Evolutionary conservation across 176 grass and related monocot species (phyloP), one percentile per base, ranked within the genome.

Genomic region (Themeda triandra): DNA sequence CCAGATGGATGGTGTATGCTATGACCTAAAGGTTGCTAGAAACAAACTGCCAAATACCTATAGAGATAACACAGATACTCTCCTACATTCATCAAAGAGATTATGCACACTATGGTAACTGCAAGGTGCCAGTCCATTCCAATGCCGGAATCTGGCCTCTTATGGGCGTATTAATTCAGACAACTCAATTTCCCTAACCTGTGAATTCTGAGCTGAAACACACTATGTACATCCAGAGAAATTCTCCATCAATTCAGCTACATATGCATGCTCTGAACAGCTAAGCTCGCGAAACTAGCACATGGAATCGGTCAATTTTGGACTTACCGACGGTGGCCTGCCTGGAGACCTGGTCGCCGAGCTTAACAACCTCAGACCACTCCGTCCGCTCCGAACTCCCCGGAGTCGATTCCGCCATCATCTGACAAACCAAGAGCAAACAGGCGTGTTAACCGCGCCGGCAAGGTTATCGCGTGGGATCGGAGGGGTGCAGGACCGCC

Each of bases 281-380:
- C 28, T 30, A 70, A 77, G 45, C 51, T 32, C 75, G 35, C 9
- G 71, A 64, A 76, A 27, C 21, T 19, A 39, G 6, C 1, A 31
- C n/a, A 68, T 35, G 15, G 23, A 83, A 39, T 35, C 37, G n/a
- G 5, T 25, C 18, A n/a, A 69, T 81, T 36, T 30, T 30, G 56
- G 24, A 90, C 89, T 35, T 67, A 99, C 91, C 88, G 2, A 92
- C 82, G 46, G 93, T 99, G 33, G 93, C 96, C 70, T 95, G 91
- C 84, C 91, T 96, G 67, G 96, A 99, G 69, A 99, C 73, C 45
- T 92, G 89, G 27, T 93, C 89, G 13, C 87, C 93, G 25, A 92
- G 66, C 76, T 90, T 87, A 44, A 90, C 54, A 71, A 93, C 96
- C 71, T 96, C 88, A 6, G 86, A 91, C 96, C 91, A 99, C 49